Evolutionary conservation across 306 rosid species (phyloP).

Genomic region (Malus domestica): ASM211411v1 NC_041790.1:10040001-10040500

Average conservation of each 20-base stretch:
- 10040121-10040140: slow-evolving; percentile 29
- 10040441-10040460: slow-evolving; percentile 77
- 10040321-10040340: too few relatives aligned
- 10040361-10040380: slow-evolving; percentile 54
- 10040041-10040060: too few relatives aligned
- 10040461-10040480: slow-evolving; percentile 81
- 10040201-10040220: slow-evolving; percentile 4
- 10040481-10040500: slow-evolving; percentile 82
- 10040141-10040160: slow-evolving; percentile 52
- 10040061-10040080: too few relatives aligned
- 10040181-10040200: slow-evolving; percentile 25
- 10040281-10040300: too few relatives aligned
- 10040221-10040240: slow-evolving; percentile 35
- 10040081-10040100: too few relatives aligned
- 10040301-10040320: too few relatives aligned
- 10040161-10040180: slow-evolving; percentile 73
- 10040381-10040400: slow-evolving; percentile 76
- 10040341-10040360: slow-evolving; percentile 29
- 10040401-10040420: slow-evolving; percentile 69
- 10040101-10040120: slow-evolving; percentile 84
- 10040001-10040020: not conserved
- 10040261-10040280: too few relatives aligned
- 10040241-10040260: slow-evolving; percentile 43
- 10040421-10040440: slow-evolving; percentile 74
- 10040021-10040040: too few relatives aligned